These are phyloP conservation scores for Fusarium napiforme DNA, from an alignment of 2,329 filamentous ascomycete species.

Conservation along the genomic window DNA sequence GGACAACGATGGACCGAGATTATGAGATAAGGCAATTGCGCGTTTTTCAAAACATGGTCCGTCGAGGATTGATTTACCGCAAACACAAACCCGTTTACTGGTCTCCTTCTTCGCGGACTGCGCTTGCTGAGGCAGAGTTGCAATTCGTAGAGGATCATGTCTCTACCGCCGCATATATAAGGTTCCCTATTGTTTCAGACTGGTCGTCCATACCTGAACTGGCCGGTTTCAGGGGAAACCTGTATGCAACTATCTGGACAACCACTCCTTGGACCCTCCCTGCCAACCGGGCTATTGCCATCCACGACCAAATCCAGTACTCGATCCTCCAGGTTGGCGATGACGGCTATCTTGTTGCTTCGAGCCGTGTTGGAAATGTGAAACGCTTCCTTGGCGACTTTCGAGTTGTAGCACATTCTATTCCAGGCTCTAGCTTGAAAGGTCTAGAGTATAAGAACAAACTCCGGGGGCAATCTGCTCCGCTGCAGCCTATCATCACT, in stretches of 20 bases:
- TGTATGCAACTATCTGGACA: slow-evolving; percentile 95
- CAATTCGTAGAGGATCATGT: slow-evolving; percentile 82
- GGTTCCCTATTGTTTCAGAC: slow-evolving; percentile 72
- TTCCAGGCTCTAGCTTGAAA: slow-evolving; percentile 73
- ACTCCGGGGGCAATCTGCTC: slow-evolving; percentile 68
- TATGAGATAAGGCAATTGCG: slow-evolving; percentile 81
- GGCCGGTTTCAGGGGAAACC: slow-evolving; percentile 54
- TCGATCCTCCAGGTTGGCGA: slow-evolving; percentile 67
- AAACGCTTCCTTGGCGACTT: slow-evolving; percentile 62
- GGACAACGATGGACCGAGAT: slow-evolving; percentile 80
- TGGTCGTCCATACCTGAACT: slow-evolving; percentile 50
- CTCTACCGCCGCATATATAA: slow-evolving; percentile 81
- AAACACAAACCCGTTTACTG: slow-evolving; percentile 87
- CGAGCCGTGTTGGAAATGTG: slow-evolving; percentile 73
- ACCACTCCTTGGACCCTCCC: slow-evolving; percentile 98
- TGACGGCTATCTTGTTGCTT: slow-evolving; percentile 76
- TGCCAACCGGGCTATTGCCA: slow-evolving; percentile 88
- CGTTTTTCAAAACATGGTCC: slow-evolving; percentile 80
- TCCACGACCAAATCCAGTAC: slow-evolving; percentile 81
- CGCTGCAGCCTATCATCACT: slow-evolving; percentile 76
- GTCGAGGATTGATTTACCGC: slow-evolving; percentile 78
- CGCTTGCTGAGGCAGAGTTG: slow-evolving; percentile 84
- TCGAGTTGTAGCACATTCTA: slow-evolving; percentile 62
- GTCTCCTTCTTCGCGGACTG: slow-evolving; percentile 82
- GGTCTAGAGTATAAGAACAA: slow-evolving; percentile 76